phyloP scores from a whole-genome alignment of 179 eudicot genomes.

The Amaranthus tricolor region DNA sequence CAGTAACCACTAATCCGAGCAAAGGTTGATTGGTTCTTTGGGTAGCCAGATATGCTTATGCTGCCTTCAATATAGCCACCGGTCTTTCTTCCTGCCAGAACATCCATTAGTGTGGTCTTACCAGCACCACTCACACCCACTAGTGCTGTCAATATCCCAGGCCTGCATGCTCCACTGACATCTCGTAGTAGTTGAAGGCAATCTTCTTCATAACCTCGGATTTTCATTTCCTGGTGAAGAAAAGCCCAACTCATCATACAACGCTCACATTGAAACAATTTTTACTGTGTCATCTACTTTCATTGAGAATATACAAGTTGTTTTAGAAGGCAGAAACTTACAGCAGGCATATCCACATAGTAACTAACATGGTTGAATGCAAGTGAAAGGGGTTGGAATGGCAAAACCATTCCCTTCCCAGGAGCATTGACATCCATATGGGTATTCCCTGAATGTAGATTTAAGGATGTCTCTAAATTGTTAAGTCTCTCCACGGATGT shows the following conservation, averaged over 20 bases:
- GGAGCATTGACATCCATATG: slow-evolving; percentile 14
- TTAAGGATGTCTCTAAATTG: slow-evolving; percentile 20
- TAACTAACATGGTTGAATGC: slow-evolving; percentile 75
- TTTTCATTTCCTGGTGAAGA: slow-evolving; percentile 32
- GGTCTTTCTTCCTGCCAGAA: slow-evolving; percentile 40
- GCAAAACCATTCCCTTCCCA: slow-evolving; percentile 70
- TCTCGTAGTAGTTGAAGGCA: slow-evolving; percentile 30
- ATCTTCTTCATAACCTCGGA: slow-evolving; percentile 30
- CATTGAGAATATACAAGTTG: background rate
- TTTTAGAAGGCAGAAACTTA: slow-evolving; percentile 37
- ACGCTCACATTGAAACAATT: background rate
- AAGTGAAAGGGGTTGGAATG: slow-evolving; percentile 75
- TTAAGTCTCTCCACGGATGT: background rate
- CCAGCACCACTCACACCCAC: slow-evolving; percentile 46
- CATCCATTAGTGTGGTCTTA: slow-evolving; percentile 42
- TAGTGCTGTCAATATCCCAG: slow-evolving; percentile 39
- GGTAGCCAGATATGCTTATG: slow-evolving; percentile 38
- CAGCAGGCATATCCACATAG: slow-evolving; percentile 78
- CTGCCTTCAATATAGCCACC: slow-evolving; percentile 40
- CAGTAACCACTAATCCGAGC: slow-evolving; percentile 41
- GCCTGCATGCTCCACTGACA: slow-evolving; percentile 42
- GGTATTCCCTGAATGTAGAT: background rate
- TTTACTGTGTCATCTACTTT: background rate
- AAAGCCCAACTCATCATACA: background rate
- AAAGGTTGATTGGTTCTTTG: slow-evolving; percentile 41